These are phyloP conservation scores for Apiospora sp. DNA, from an alignment of 2,329 filamentous ascomycete species.

Conservation along the genomic window DNA sequence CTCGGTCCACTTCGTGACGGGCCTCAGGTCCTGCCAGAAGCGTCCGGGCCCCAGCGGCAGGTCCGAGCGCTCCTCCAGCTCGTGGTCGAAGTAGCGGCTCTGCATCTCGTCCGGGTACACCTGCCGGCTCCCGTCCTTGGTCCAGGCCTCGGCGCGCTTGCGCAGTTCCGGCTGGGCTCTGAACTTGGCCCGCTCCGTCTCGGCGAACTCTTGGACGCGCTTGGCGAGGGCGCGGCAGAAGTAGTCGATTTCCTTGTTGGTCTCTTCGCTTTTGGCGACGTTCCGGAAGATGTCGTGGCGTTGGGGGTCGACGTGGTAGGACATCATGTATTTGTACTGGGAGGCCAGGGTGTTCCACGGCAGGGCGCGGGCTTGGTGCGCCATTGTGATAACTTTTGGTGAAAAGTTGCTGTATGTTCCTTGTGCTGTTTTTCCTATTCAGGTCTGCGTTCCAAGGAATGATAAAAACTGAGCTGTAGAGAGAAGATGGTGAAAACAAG, in stretches of 20 bases:
- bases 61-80: not conserved
- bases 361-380: conserved; percentile 15
- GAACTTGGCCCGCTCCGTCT: conserved; percentile 1
- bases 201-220: conserved; percentile 15
- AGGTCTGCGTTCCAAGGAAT: not conserved
- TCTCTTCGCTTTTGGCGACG: not conserved
- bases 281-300: conserved; percentile 19
- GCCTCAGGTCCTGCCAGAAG: not conserved
- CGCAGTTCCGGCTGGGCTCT: not conserved
- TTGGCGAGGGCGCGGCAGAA: conserved; percentile 11
- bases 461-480: not conserved
- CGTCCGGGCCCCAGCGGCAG: not conserved
- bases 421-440: not conserved
- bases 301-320: conserved; percentile 1
- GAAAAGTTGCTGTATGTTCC: not conserved
- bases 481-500: not conserved
- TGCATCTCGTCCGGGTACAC: conserved; percentile 14
- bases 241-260: conserved; percentile 17
- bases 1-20: not conserved
- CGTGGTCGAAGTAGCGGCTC: not conserved
- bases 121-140: not conserved
- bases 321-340: conserved; percentile 4
- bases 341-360: conserved; percentile 21
- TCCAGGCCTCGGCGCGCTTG: not conserved
- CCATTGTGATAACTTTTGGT: not conserved